Base-by-base conservation (phyloP, 306 rosid species). In the Cicer chorassanicum region DNA sequence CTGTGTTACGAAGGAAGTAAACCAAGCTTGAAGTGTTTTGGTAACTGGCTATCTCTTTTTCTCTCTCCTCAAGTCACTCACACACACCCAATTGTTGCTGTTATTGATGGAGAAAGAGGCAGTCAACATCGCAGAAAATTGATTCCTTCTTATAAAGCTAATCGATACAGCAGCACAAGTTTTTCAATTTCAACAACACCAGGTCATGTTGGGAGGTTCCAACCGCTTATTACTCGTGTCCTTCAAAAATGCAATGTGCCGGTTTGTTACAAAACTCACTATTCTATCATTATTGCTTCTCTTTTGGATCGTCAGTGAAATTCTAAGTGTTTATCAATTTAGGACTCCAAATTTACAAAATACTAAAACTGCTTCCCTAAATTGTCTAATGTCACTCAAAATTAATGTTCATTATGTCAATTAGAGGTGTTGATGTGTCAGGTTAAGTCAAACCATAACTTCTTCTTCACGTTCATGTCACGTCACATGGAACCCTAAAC, bases 101-200 rank as follows among this genome's bases (percentile, higher is more conserved):
- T 93, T 72, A 11, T 91, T 78, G 97, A 93, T 76, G 96, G 97
- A 59, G 97, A 91, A 74, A 54, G 89, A 39, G 98, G 96, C 48
- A 83, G 86, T 65, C 96, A 93, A 72, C 73, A 76, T 81, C 88
- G 97, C 11, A 79, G 94, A 84, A 86, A 75, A 42, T 73, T 93
- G 68, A 77, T 93, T 68, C 96, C 97, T 73, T 91, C 97, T 11
- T 93, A 93, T 78, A 93, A 93, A 81, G 90, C 96, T 8, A 93
- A 86, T 10, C 84, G 97, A 82, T 81, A 2, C 74, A 88, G 87
- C n/a, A 86, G 85, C 82, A 2, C 9, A 8, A 14, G 9, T 6
- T 6, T 50, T 50, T 6, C 19, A 3, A 29, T 29, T 29, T 29
- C 36, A 29, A 29, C 36, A 29, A 3, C 36, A 29, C 36, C 36